phyloP scores from a whole-genome alignment of 495 filamentous ascomycete species.

The Astrothelium macrocarpum region DNA sequence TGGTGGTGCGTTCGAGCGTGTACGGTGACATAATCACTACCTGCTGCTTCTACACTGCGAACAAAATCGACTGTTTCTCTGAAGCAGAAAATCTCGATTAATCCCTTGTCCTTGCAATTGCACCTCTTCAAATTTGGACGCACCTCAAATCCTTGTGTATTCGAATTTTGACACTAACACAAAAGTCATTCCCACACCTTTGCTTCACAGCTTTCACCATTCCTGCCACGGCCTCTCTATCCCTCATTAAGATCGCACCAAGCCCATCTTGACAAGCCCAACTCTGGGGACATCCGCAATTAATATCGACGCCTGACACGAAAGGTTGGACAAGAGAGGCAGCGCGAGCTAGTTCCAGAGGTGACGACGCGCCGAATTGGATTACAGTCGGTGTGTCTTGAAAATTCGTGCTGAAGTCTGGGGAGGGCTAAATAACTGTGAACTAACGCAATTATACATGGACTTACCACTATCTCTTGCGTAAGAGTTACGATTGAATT shows the following conservation, averaged over 20 bases:
- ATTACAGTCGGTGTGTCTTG: constrained; percentile 32
- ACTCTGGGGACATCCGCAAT: constrained; percentile 61
- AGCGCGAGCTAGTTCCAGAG: constrained; percentile 49
- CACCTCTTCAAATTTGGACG: not conserved
- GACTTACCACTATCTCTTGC: constrained; percentile 48
- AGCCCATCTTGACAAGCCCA: constrained; percentile 56
- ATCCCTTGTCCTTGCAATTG: not conserved
- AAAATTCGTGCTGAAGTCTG: constrained; percentile 33
- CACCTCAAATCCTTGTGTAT: constrained; percentile 50
- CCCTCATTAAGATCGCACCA: constrained; percentile 54
- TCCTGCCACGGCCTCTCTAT: constrained; percentile 47
- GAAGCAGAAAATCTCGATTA: not conserved
- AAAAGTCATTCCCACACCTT: constrained; percentile 29
- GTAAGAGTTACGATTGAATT: constrained; percentile 50
- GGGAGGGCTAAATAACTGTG: constrained; percentile 21
- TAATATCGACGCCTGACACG: constrained; percentile 53
- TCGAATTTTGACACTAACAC: constrained; percentile 57
- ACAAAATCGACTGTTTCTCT: constrained; percentile 29
- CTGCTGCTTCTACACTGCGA: constrained; percentile 23
- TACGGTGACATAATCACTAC: constrained; percentile 51
- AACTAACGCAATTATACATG: not conserved
- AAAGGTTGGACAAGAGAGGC: constrained; percentile 50
- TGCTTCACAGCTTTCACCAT: constrained; percentile 44
- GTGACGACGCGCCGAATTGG: constrained; percentile 50
- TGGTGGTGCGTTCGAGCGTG: constrained; percentile 50